These are phyloP conservation scores for Pseudozyma sp. DNA, from an alignment of 1,284 basidiomycete species.

Conservation along the genomic window DNA sequence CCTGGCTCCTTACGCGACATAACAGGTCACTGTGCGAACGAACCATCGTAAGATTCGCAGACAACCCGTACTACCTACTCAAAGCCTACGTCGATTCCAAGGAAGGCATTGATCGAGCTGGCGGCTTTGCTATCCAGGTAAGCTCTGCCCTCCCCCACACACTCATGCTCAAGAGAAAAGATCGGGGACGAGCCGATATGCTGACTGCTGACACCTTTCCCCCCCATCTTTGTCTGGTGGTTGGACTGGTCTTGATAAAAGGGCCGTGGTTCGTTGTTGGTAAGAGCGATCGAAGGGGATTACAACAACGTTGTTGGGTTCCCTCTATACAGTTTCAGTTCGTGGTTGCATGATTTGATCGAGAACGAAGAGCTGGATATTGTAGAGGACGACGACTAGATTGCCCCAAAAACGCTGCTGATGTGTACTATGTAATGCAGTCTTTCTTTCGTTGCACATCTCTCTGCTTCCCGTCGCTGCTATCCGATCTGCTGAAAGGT, in stretches of 20 bases:
- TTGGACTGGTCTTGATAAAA: conserved; percentile 7
- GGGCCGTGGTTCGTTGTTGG: conserved; percentile 82
- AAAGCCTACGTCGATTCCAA: conserved; percentile 87
- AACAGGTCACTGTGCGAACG: conserved; percentile 58
- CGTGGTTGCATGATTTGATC: conserved; percentile 61
- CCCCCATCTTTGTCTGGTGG: too few species aligned
- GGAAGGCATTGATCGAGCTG: conserved; percentile 90
- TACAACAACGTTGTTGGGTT: conserved; percentile 94
- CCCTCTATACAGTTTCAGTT: conserved; percentile 70
- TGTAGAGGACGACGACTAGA: conserved; percentile 42
- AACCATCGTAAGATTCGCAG: conserved; percentile 68
- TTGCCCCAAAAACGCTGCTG: not conserved
- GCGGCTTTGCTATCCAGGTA: conserved; percentile 94
- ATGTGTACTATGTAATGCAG: too few species aligned
- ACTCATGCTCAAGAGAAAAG: not conserved
- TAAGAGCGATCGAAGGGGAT: conserved; percentile 88
- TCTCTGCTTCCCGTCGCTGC: too few species aligned
- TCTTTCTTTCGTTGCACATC: too few species aligned
- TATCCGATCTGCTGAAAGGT: too few species aligned
- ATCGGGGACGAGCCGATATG: not conserved
- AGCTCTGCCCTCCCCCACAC: conserved; percentile 15
- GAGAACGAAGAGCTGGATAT: conserved; percentile 64
- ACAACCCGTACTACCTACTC: conserved; percentile 72
- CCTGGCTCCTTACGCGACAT: not conserved
- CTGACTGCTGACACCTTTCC: not conserved